A percentile compares a stretch with the other conserved stretches of the same genome.
Evolutionary conservation across 495 filamentous ascomycete genomes (phyloP).

Genomic region (Penicillium longicatenatum): DNA sequence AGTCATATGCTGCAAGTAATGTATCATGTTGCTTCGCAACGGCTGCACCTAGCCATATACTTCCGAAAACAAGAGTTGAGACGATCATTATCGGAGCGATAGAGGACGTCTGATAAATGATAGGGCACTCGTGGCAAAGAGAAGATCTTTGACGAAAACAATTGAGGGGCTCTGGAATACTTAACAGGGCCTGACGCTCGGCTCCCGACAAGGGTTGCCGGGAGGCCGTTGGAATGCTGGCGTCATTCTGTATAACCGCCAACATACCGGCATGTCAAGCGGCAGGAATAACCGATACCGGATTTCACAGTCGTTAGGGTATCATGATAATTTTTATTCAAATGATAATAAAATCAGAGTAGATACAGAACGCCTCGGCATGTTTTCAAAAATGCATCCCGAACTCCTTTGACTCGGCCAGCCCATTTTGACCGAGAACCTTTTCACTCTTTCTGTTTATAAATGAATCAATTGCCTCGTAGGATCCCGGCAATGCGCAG

Average conservation of each 20-base stretch:
- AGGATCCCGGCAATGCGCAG: conserved; percentile 79
- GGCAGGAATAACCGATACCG: neutral
- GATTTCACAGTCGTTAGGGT: conserved; percentile 12
- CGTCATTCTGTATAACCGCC: neutral
- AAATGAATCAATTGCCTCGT: conserved; percentile 29
- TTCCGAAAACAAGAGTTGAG: conserved; percentile 2
- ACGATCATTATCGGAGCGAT: conserved; percentile 7
- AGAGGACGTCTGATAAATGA: neutral
- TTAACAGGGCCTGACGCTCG: neutral
- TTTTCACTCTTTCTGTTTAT: neutral
- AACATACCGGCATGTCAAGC: neutral
- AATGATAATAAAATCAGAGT: conserved; percentile 10
- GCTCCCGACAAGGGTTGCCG: neutral
- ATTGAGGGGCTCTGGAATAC: neutral
- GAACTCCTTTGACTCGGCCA: conserved; percentile 19
- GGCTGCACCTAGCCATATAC: conserved; percentile 13
- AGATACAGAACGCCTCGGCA: conserved; percentile 26
- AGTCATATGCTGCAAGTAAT: conserved; percentile 30
- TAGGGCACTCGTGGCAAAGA: neutral
- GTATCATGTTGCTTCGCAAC: conserved; percentile 11
- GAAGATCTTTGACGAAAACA: neutral
- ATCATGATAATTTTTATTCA: conserved; percentile 29
- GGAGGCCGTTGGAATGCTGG: neutral
- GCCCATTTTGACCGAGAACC: neutral
- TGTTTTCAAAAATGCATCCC: conserved; percentile 7